These are phyloP conservation scores for Leishmania lainsoni DNA, from an alignment of 208 protist species.

Conservation along the genomic window DNA sequence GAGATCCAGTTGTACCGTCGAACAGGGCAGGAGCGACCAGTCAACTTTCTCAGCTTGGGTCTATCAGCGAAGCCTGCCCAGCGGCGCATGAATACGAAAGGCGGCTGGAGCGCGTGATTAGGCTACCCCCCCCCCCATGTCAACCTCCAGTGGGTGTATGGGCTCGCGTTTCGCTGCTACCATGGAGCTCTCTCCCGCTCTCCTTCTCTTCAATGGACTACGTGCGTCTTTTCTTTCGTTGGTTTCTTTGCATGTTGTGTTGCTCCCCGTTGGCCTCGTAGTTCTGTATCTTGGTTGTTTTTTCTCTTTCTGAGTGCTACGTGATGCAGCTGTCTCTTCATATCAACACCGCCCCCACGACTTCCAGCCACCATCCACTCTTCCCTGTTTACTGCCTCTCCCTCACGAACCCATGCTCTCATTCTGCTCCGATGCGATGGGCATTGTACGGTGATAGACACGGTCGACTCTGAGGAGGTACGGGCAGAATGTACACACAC, in stretches of 20 bases:
- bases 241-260: neutral
- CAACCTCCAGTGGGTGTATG: neutral
- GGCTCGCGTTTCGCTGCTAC: neutral
- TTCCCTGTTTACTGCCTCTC: neutral
- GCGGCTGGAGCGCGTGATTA: neutral
- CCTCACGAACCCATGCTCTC: neutral
- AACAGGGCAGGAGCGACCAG: conserved; percentile 53
- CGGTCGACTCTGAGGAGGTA: neutral
- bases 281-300: neutral
- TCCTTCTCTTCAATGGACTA: neutral
- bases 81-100: conserved; percentile 1
- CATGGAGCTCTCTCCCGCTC: neutral
- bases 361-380: neutral
- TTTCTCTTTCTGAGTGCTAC: neutral
- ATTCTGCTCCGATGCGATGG: neutral
- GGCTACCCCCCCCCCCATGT: neutral
- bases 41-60: neutral
- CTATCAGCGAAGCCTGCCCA: neutral
- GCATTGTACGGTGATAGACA: neutral
- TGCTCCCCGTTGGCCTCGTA: neutral
- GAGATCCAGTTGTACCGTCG: conserved; percentile 84
- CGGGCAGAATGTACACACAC: neutral
- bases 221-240: neutral
- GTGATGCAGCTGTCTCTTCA: neutral
- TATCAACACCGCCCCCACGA: neutral